Percentiles rank a stretch among this genome's conserved stretches.
phyloP scores from a whole-genome alignment of 495 filamentous ascomycete genomes.

The Cladorrhinum samala region DNA sequence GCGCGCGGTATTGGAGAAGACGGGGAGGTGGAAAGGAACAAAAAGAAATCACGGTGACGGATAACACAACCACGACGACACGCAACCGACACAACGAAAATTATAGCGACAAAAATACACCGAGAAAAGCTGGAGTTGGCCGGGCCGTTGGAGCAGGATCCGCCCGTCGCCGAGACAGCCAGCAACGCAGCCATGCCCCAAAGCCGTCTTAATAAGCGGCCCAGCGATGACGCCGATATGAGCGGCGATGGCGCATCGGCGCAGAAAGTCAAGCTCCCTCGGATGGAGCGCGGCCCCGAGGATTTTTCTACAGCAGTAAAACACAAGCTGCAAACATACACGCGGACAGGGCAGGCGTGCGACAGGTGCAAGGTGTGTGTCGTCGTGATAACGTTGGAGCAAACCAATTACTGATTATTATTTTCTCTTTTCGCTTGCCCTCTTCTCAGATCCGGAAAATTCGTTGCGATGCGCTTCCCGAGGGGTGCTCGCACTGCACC shows the following conservation, averaged over 20 bases:
- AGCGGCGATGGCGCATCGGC: slow-evolving; percentile 18
- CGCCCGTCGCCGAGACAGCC: too few species aligned
- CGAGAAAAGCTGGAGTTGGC: too few species aligned
- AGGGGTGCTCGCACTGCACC: slow-evolving; percentile 70
- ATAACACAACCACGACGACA: too few species aligned
- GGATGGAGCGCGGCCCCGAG: slow-evolving; percentile 44
- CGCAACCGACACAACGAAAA: too few species aligned
- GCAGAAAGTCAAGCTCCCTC: slow-evolving; percentile 41
- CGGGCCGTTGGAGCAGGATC: too few species aligned
- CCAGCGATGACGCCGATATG: slow-evolving; percentile 31
- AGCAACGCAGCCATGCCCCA: slow-evolving; percentile 21
- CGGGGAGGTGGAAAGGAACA: too few species aligned
- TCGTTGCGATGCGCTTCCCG: slow-evolving; percentile 65
- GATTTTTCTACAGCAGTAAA: slow-evolving; percentile 65
- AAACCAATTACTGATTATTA: too few species aligned
- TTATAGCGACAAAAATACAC: too few species aligned
- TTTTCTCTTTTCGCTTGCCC: too few species aligned
- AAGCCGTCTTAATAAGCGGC: slow-evolving; percentile 33
- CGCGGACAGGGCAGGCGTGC: slow-evolving; percentile 79
- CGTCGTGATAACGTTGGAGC: neutral
- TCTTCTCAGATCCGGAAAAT: slow-evolving; percentile 84
- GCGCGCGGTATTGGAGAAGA: too few species aligned
- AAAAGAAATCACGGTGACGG: too few species aligned
- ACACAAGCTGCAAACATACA: slow-evolving; percentile 56
- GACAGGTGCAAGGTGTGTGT: slow-evolving; percentile 70